phyloP scores from a whole-genome alignment of 2,329 filamentous ascomycete species.

The Lachnellula subtilissima region DNA sequence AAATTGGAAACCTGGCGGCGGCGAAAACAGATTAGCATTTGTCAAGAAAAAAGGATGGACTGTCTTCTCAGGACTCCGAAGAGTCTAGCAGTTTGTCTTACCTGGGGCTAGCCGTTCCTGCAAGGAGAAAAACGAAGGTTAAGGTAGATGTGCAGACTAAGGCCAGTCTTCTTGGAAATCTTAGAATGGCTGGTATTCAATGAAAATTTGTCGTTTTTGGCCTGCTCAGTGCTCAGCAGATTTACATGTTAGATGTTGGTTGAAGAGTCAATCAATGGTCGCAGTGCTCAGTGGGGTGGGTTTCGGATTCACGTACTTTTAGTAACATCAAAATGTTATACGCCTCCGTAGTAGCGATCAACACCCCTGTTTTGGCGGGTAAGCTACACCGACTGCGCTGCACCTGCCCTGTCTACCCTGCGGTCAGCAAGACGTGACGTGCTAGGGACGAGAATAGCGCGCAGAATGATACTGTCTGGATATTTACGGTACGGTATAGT shows the following conservation, averaged over 20 bases:
- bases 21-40: slow-evolving; percentile 1
- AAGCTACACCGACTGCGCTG: neutral
- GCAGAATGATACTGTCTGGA: neutral
- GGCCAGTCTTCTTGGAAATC: neutral
- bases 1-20: neutral
- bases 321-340: slow-evolving; percentile 6
- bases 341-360: slow-evolving; percentile 7
- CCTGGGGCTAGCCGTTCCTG: slow-evolving; percentile 4
- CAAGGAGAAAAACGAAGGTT: neutral
- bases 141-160: neutral
- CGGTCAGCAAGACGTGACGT: neutral
- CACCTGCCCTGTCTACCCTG: neutral
- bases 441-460: neutral
- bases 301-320: slow-evolving; percentile 10
- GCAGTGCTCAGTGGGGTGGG: neutral
- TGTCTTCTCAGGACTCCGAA: neutral
- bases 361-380: slow-evolving; percentile 9
- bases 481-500: too few relatives aligned
- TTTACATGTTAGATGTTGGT: neutral
- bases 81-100: slow-evolving; percentile 11
- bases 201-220: neutral
- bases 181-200: neutral
- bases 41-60: neutral
- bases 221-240: neutral
- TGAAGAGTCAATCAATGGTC: neutral